phyloP scores from a whole-genome alignment of 2,329 filamentous ascomycete genomes.

The Chlorencoelia australis region DNA sequence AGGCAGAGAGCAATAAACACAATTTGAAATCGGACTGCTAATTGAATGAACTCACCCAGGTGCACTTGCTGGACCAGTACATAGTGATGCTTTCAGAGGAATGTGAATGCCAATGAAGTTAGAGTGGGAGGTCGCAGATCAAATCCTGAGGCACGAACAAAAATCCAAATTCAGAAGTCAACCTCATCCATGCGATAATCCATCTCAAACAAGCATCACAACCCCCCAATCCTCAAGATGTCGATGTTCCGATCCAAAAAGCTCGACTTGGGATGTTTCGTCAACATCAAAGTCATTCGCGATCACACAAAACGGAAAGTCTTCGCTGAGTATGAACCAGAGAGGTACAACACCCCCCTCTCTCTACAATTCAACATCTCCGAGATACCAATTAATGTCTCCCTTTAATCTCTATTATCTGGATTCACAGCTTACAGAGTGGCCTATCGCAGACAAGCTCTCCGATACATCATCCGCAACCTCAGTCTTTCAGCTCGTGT shows the following conservation, averaged over 20 bases:
- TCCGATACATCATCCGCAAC: conserved; percentile 89
- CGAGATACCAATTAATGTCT: neutral
- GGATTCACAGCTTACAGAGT: conserved; percentile 1
- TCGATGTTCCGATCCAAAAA: conserved; percentile 84
- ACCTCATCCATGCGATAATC: no score
- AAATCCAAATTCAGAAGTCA: no score
- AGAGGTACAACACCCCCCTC: conserved; percentile 48
- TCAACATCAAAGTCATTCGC: conserved; percentile 79
- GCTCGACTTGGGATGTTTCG: conserved; percentile 77
- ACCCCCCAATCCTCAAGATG: conserved; percentile 46
- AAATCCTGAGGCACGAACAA: no score
- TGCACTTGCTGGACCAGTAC: no score
- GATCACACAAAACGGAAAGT: conserved; percentile 96
- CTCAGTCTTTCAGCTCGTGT: conserved; percentile 72
- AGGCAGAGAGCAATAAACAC: no score
- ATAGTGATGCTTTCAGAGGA: no score
- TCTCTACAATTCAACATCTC: neutral
- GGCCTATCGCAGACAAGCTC: conserved; percentile 59
- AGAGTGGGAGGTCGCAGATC: no score
- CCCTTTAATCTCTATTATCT: neutral
- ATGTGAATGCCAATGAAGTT: no score
- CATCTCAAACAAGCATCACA: no score
- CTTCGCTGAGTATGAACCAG: conserved; percentile 75
- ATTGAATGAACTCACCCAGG: no score
- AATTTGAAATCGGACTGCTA: no score